These are phyloP conservation scores for Triticum urartu DNA, from an alignment of 176 grass and related monocot species.

Conservation along the genomic window DNA sequence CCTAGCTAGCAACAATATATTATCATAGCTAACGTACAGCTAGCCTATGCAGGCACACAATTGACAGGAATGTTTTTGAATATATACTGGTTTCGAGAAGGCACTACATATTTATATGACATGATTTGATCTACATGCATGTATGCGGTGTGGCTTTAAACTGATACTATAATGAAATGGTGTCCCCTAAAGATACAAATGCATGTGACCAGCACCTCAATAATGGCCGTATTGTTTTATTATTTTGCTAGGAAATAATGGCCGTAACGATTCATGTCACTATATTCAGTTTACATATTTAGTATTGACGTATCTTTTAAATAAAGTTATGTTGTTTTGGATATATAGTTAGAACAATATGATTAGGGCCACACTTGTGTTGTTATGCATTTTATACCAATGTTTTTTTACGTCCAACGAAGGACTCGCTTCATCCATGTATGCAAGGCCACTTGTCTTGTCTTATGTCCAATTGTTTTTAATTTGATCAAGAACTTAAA, in stretches of 20 bases:
- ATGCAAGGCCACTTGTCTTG: background rate
- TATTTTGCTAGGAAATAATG: background rate
- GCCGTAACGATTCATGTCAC: background rate
- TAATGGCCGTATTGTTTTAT: background rate
- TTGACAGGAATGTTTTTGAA: background rate
- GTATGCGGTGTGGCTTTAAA: background rate
- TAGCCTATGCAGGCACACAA: background rate
- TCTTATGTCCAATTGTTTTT: background rate
- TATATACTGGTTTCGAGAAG: background rate
- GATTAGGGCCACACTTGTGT: background rate
- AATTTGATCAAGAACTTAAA: background rate
- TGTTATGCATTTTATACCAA: background rate
- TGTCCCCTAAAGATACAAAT: slow-evolving; percentile 33
- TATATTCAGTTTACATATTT: background rate
- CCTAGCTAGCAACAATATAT: background rate
- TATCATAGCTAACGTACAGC: background rate
- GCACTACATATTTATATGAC: background rate
- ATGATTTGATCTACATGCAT: slow-evolving; percentile 15
- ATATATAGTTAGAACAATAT: background rate
- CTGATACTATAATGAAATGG: background rate
- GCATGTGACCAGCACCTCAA: slow-evolving; percentile 38
- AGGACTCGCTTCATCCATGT: background rate
- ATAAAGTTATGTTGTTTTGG: background rate
- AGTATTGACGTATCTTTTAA: background rate
- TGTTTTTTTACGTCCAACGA: background rate